phyloP scores from a whole-genome alignment of 495 filamentous ascomycete species.

The Sordaria brevicollis region DNA sequence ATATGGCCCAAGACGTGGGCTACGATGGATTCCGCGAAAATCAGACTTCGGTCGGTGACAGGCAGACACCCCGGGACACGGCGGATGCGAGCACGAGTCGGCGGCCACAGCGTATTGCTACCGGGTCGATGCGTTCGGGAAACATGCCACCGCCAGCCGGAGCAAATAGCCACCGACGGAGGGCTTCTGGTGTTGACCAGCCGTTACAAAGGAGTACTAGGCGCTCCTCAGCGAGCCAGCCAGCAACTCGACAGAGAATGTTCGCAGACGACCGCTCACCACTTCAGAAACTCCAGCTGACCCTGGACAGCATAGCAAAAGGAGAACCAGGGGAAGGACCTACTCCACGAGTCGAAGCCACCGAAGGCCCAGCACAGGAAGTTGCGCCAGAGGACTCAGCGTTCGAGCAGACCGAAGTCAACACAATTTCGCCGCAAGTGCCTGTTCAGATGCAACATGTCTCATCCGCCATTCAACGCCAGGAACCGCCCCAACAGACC shows the following conservation, averaged over 20 bases:
- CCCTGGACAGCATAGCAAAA: slow-evolving; percentile 79
- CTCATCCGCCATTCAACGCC: slow-evolving; percentile 3
- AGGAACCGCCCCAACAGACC: not conserved
- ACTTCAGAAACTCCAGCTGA: slow-evolving; percentile 81
- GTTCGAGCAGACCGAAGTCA: slow-evolving; percentile 6
- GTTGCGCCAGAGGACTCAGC: slow-evolving; percentile 21
- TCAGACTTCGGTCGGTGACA: slow-evolving; percentile 19
- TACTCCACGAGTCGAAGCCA: slow-evolving; percentile 60
- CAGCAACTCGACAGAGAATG: slow-evolving; percentile 29
- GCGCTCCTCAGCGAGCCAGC: slow-evolving; percentile 9
- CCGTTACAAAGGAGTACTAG: slow-evolving; percentile 14
- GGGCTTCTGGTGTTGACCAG: slow-evolving; percentile 21
- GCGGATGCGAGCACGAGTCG: slow-evolving; percentile 18
- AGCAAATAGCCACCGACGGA: slow-evolving; percentile 13
- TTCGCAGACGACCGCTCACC: slow-evolving; percentile 77
- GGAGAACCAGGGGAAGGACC: slow-evolving; percentile 59
- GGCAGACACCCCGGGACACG: slow-evolving; percentile 15
- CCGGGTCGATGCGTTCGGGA: slow-evolving; percentile 8
- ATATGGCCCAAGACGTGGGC: slow-evolving; percentile 26
- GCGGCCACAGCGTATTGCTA: slow-evolving; percentile 14
- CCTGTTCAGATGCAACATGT: slow-evolving; percentile 11
- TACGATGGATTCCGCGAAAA: slow-evolving; percentile 29
- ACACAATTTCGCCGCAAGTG: slow-evolving; percentile 11
- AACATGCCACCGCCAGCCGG: slow-evolving; percentile 4
- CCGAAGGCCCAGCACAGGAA: slow-evolving; percentile 48